Conservation (phyloP, 1,139 yeast genomes). For the Wickerhamomyces sp. region DNA sequence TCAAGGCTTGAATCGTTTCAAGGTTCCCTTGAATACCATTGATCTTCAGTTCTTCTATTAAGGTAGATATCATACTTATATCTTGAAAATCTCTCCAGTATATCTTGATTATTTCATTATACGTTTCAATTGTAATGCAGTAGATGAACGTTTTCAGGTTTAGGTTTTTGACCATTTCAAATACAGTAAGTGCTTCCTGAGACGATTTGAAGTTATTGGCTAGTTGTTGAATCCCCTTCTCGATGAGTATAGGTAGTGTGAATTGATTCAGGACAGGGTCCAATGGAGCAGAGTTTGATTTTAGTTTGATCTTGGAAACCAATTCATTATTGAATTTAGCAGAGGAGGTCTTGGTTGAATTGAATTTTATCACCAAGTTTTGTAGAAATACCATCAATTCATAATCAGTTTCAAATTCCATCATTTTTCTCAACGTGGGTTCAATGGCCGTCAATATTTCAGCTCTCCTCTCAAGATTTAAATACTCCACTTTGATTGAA, state of each 20-base stretch:
- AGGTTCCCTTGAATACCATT: constrained; percentile 37
- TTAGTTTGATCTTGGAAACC: neutral
- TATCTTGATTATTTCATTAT: constrained; percentile 33
- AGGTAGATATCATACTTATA: constrained; percentile 28
- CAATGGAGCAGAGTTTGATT: constrained; percentile 38
- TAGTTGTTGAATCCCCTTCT: constrained; percentile 23
- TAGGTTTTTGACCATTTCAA: constrained; percentile 31
- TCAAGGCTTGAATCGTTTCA: constrained; percentile 30
- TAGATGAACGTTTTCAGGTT: constrained; percentile 32
- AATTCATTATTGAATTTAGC: constrained; percentile 2
- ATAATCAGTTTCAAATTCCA: constrained; percentile 1
- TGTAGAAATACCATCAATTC: constrained; percentile 1
- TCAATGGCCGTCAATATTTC: neutral
- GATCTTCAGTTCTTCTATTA: constrained; percentile 36
- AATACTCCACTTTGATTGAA: neutral
- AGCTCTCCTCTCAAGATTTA: constrained; percentile 1
- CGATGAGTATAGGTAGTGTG: constrained; percentile 18
- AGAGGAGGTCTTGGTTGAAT: neutral
- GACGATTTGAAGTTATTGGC: constrained; percentile 30
- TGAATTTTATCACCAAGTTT: neutral
- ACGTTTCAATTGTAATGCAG: constrained; percentile 36
- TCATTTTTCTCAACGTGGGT: neutral
- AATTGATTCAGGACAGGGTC: constrained; percentile 60
- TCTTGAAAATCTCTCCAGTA: constrained; percentile 37
- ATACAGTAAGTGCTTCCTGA: constrained; percentile 33